Percentiles rank a stretch among this genome's conserved stretches.
These are phyloP conservation scores for Nothopassalora personata DNA, from an alignment of 2,329 filamentous ascomycete species.

Conservation along the genomic window DNA sequence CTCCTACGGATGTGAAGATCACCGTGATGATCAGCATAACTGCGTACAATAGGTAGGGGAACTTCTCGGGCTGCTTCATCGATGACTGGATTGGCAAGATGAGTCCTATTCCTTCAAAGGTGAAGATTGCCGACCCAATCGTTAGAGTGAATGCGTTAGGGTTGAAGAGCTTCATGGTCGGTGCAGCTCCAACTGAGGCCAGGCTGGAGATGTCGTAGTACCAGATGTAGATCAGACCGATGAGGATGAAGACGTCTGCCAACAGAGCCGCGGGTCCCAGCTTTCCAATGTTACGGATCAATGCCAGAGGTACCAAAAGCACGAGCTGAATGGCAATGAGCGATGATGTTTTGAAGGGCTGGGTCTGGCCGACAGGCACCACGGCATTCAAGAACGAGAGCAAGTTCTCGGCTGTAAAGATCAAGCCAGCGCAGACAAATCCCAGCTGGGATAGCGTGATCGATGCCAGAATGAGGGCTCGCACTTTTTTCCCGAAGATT, in stretches of 20 bases:
- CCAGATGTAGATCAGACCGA: slow-evolving; percentile 69
- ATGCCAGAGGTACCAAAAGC: slow-evolving; percentile 59
- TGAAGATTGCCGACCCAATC: slow-evolving; percentile 69
- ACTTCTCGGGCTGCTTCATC: slow-evolving; percentile 65
- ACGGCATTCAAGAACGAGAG: slow-evolving; percentile 63
- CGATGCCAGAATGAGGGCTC: slow-evolving; percentile 61
- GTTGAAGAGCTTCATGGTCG: slow-evolving; percentile 64
- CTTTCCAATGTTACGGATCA: slow-evolving; percentile 71
- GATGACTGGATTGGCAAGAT: slow-evolving; percentile 72
- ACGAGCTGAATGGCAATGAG: slow-evolving; percentile 64
- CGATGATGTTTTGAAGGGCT: slow-evolving; percentile 50
- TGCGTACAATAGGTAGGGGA: slow-evolving; percentile 58
- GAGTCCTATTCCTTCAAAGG: slow-evolving; percentile 71
- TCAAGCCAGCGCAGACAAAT: slow-evolving; percentile 71
- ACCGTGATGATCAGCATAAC: slow-evolving; percentile 70
- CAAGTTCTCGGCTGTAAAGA: slow-evolving; percentile 72
- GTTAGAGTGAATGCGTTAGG: slow-evolving; percentile 63
- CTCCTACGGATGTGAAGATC: slow-evolving; percentile 67
- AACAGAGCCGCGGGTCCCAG: slow-evolving; percentile 64
- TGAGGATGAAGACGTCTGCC: slow-evolving; percentile 66
- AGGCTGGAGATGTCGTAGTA: slow-evolving; percentile 61
- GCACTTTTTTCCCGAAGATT: slow-evolving; percentile 59
- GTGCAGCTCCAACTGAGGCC: slow-evolving; percentile 51
- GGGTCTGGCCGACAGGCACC: slow-evolving; percentile 36
- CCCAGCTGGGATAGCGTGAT: slow-evolving; percentile 71